phyloP scores from a whole-genome alignment of 345 rosid genomes.

The Litchi chinensis region DNA sequence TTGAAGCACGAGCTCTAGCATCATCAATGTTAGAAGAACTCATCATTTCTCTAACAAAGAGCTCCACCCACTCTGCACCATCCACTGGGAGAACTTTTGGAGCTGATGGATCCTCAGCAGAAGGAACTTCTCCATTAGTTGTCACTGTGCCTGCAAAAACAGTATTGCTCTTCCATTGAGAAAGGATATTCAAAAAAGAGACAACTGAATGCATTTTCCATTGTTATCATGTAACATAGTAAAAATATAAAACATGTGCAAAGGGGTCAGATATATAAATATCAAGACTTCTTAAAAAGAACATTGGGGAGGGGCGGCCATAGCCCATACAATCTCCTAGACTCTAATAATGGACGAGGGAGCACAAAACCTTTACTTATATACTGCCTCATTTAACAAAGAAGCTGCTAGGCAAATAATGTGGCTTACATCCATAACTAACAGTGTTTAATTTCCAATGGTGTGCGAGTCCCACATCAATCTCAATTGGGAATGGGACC shows the following conservation, averaged over 20 bases:
- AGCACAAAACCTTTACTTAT: background rate
- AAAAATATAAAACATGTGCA: background rate
- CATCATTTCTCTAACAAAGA: conserved; percentile 75
- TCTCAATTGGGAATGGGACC: background rate
- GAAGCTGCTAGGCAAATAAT: background rate
- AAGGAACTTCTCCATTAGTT: conserved; percentile 32
- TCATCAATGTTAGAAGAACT: conserved; percentile 73
- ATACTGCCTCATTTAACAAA: background rate
- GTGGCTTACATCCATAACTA: background rate
- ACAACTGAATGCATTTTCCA: background rate
- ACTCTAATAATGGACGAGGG: background rate
- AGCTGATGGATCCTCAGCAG: conserved; percentile 38
- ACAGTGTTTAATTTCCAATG: background rate
- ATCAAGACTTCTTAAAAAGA: background rate
- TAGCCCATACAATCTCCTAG: background rate
- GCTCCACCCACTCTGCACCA: conserved; percentile 83
- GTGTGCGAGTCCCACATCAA: background rate
- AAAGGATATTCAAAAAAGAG: background rate
- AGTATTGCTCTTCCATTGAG: conserved; percentile 11
- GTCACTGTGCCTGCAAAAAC: conserved; percentile 29
- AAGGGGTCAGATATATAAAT: background rate
- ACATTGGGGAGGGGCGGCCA: background rate
- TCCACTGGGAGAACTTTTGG: conserved; percentile 42
- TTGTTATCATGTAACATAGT: background rate
- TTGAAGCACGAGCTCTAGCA: conserved; percentile 81